A percentile compares a stretch with the other conserved stretches of the same genome.
phyloP scores from a whole-genome alignment of 2,329 filamentous ascomycete genomes.

The Sporothrix dimorphospora region DNA sequence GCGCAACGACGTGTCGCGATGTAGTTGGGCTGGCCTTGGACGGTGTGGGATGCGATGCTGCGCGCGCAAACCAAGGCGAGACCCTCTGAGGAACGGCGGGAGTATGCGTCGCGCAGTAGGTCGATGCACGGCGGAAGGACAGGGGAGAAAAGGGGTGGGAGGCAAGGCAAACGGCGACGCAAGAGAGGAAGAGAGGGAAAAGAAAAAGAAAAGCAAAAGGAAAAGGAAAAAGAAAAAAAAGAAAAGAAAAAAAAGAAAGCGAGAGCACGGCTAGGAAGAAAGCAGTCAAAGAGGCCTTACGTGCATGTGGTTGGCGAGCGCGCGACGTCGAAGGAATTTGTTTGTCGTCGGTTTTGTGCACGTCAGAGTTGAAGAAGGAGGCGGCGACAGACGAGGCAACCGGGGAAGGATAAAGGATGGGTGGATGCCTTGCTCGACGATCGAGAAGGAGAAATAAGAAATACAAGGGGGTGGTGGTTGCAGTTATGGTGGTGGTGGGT shows the following conservation, averaged over 20 bases:
- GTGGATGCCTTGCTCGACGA: conserved; percentile 20
- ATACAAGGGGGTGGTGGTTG: conserved; percentile 18
- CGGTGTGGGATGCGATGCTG: conserved; percentile 37
- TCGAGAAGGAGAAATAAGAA: conserved; percentile 24
- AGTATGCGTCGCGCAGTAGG: conserved; percentile 41
- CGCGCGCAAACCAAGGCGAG: conserved; percentile 37
- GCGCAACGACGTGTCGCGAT: conserved; percentile 65
- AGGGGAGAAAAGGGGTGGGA: conserved; percentile 5
- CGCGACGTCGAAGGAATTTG: conserved; percentile 28
- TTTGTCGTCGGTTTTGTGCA: conserved; percentile 1
- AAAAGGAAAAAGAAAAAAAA: neutral
- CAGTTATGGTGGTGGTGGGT: neutral
- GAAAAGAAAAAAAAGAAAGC: neutral
- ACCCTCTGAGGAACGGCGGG: conserved; percentile 38
- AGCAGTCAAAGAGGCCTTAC: conserved; percentile 38
- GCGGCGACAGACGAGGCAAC: conserved; percentile 21
- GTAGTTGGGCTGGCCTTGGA: conserved; percentile 55
- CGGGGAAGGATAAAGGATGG: conserved; percentile 26
- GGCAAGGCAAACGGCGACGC: neutral
- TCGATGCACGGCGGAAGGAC: conserved; percentile 47
- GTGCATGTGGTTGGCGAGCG: conserved; percentile 54
- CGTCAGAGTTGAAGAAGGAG: conserved; percentile 8
- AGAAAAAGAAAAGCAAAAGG: neutral
- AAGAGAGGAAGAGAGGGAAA: neutral
- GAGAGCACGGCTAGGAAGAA: neutral